These are phyloP conservation scores for Metarhizium guizhouense DNA, from an alignment of 2,329 filamentous ascomycete species.

Conservation along the genomic window DNA sequence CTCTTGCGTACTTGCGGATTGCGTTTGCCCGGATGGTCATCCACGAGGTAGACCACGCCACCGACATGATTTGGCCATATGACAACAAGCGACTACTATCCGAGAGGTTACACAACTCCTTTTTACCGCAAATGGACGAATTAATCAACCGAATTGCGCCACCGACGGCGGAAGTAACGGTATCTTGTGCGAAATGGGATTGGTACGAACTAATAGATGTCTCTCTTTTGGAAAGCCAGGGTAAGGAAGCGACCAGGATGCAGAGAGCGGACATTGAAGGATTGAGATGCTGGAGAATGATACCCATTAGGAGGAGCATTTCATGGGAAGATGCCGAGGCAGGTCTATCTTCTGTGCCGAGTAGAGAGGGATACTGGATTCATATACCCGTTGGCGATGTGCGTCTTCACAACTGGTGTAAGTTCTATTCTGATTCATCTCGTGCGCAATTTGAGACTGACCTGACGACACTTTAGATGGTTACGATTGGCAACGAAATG, in stretches of 20 bases:
- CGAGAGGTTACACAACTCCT: conserved; percentile 4
- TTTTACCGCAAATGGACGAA: conserved; percentile 8
- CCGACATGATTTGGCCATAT: conserved; percentile 9
- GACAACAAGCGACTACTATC: conserved; percentile 6
- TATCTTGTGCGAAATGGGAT: conserved; percentile 11
- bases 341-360: neutral
- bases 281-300: conserved; percentile 11
- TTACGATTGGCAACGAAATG: neutral
- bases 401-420: neutral
- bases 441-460: neutral
- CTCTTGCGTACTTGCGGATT: conserved; percentile 9
- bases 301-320: neutral
- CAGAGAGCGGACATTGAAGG: conserved; percentile 10
- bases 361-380: conserved; percentile 10
- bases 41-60: conserved; percentile 7
- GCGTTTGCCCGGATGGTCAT: conserved; percentile 6
- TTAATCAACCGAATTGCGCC: conserved; percentile 9
- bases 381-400: conserved; percentile 10
- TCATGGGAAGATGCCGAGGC: neutral
- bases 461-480: neutral
- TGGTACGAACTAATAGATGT: conserved; percentile 11
- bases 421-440: neutral
- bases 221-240: conserved; percentile 9
- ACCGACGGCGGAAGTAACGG: conserved; percentile 7
- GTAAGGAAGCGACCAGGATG: conserved; percentile 6